Percentiles rank a stretch among this genome's conserved stretches.
phyloP scores from a whole-genome alignment of 352 stramenopile species.

The Globisporangium mamillatum region DNA sequence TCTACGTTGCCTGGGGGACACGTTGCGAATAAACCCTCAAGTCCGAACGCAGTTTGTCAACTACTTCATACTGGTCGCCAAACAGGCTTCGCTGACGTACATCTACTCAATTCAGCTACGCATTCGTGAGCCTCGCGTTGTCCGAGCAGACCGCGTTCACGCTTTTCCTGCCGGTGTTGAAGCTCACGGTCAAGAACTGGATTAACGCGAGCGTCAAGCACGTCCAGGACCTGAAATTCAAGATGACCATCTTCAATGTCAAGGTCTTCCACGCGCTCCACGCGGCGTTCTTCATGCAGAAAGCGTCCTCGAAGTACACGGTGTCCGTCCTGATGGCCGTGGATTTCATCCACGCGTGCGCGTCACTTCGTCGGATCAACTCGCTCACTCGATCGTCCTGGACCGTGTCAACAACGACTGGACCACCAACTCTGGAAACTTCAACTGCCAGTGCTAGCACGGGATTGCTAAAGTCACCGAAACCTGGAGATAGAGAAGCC shows the following conservation, averaged over 20 bases:
- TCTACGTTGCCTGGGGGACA: slow-evolving; percentile 2
- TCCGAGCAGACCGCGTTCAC: slow-evolving; percentile 18
- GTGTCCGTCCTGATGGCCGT: slow-evolving; percentile 27
- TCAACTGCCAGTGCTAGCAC: background rate
- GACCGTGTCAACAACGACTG: background rate
- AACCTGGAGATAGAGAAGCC: background rate
- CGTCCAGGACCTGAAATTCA: slow-evolving; percentile 28
- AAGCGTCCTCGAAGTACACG: slow-evolving; percentile 22
- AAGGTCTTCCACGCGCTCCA: slow-evolving; percentile 50
- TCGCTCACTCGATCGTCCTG: background rate
- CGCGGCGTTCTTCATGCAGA: slow-evolving; percentile 37
- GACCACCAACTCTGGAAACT: background rate
- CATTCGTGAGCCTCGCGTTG: slow-evolving; percentile 16
- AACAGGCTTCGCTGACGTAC: slow-evolving; percentile 14
- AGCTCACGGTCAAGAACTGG: slow-evolving; percentile 13
- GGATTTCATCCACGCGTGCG: slow-evolving; percentile 31
- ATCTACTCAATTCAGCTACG: slow-evolving; percentile 34
- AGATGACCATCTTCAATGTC: slow-evolving; percentile 47
- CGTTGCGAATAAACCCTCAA: background rate
- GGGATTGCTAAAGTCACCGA: background rate
- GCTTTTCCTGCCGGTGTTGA: slow-evolving; percentile 29
- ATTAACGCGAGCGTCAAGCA: background rate
- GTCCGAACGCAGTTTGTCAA: slow-evolving; percentile 5
- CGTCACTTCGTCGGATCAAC: slow-evolving; percentile 30
- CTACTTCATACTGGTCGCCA: slow-evolving; percentile 7